Evolutionary conservation across 108 stramenopile genomes (phyloP).

Genomic region (Conticribra weissflogii): DNA sequence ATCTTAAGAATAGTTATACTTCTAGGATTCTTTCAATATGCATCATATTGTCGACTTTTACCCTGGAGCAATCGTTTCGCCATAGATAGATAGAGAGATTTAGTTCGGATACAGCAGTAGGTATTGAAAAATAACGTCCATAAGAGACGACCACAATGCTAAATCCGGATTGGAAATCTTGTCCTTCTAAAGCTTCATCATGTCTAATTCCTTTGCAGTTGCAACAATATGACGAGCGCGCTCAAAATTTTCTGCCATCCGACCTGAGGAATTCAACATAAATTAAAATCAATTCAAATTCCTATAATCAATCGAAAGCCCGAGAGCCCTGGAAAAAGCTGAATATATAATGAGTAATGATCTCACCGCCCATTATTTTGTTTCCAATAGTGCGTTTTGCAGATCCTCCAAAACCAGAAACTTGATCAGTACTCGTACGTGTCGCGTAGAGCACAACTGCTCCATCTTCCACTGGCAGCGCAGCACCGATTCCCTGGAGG

Average conservation of each 20-base stretch:
- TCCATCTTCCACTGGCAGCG: conserved; percentile 43
- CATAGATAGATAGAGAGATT: too few species aligned
- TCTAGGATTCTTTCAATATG: too few species aligned
- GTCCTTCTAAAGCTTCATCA: conserved; percentile 12
- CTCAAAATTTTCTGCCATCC: conserved; percentile 55
- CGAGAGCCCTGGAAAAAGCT: too few species aligned
- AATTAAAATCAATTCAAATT: too few species aligned
- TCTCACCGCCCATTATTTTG: conserved; percentile 46
- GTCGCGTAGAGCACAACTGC: conserved; percentile 55
- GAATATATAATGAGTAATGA: background rate
- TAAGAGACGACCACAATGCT: too few species aligned
- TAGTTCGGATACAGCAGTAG: too few species aligned
- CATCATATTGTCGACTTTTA: too few species aligned
- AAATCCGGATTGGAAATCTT: too few species aligned
- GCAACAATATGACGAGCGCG: conserved; percentile 43
- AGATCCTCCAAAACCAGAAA: conserved; percentile 56
- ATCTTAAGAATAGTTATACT: too few species aligned
- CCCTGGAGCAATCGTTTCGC: too few species aligned
- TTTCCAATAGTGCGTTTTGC: conserved; percentile 58
- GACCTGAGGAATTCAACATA: conserved; percentile 5
- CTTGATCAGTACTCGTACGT: conserved; percentile 63
- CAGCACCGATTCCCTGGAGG: conserved; percentile 55
- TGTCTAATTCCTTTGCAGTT: conserved; percentile 22
- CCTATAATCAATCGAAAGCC: too few species aligned
- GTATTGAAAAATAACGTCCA: too few species aligned